Percentiles rank a stretch among this genome's conserved stretches.
Conservation (phyloP, 176 grass and related monocot genomes). For the Avena atlantica region DNA sequence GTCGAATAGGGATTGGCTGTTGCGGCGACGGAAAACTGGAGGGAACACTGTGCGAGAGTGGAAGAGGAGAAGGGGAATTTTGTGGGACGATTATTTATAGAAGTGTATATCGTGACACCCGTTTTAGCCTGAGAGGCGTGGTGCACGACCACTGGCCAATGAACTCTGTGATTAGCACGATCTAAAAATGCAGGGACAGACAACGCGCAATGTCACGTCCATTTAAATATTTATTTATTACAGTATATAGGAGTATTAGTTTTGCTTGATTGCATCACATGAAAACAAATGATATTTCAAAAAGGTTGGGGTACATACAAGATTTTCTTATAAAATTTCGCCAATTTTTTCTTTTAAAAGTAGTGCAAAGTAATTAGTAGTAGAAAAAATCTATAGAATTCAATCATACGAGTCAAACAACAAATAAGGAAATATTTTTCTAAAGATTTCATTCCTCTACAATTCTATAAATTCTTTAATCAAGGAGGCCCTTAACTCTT, state of each 20-base stretch:
- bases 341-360: too few relatives aligned
- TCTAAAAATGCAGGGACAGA: background rate
- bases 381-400: too few relatives aligned
- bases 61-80: background rate
- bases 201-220: background rate
- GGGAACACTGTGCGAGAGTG: conserved; percentile 11
- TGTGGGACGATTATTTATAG: conserved; percentile 4
- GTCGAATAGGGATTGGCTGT: background rate
- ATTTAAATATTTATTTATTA: background rate
- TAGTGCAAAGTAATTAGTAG: too few relatives aligned
- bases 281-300: background rate
- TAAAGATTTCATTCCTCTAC: too few relatives aligned
- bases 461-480: too few relatives aligned
- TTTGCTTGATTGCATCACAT: background rate
- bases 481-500: too few relatives aligned
- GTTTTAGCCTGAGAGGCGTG: background rate
- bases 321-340: too few relatives aligned
- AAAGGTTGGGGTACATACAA: too few relatives aligned
- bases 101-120: background rate
- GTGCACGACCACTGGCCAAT: background rate
- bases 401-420: too few relatives aligned
- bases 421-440: too few relatives aligned
- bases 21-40: background rate
- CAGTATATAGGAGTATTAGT: background rate
- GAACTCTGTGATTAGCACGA: background rate